These are phyloP conservation scores for Capsella bursapastoris DNA, from an alignment of 345 rosid species.

Conservation along the genomic window DNA sequence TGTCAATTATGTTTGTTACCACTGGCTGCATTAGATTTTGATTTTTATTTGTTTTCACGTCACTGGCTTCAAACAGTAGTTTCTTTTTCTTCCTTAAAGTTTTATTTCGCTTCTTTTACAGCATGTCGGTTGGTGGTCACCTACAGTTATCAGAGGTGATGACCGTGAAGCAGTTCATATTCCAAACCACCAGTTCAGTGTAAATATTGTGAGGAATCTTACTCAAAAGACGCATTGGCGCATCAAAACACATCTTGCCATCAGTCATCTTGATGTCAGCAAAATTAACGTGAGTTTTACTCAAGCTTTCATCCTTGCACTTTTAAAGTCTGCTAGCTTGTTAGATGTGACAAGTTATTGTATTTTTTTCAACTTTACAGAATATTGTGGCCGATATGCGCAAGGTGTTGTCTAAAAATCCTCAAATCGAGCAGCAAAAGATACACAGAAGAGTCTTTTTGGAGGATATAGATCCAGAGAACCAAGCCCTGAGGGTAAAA, in stretches of 20 bases:
- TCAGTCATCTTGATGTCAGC: conserved; percentile 90
- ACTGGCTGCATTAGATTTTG: neutral
- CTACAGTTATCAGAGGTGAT: conserved; percentile 92
- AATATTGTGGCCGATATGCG: conserved; percentile 92
- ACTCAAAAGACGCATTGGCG: conserved; percentile 99
- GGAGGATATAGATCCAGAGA: conserved; percentile 69
- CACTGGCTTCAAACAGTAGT: conserved; percentile 25
- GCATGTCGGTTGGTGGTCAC: conserved; percentile 99
- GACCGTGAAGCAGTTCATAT: conserved; percentile 97
- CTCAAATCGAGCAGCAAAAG: conserved; percentile 92
- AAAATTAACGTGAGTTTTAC: conserved; percentile 72
- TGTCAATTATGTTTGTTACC: conserved; percentile 9
- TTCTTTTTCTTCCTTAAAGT: conserved; percentile 1
- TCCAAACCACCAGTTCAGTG: conserved; percentile 91
- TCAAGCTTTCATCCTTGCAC: neutral
- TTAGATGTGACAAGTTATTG: conserved; percentile 19
- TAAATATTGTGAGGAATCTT: conserved; percentile 90
- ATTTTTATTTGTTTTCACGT: neutral
- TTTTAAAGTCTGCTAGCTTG: neutral
- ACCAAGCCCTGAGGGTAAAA: conserved; percentile 82
- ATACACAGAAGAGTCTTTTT: conserved; percentile 93
- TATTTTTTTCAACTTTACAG: conserved; percentile 46
- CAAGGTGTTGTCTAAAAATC: conserved; percentile 90
- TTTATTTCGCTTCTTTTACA: conserved; percentile 43
- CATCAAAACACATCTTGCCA: conserved; percentile 81